Evolutionary conservation across 768 basidiomycete genomes (phyloP).

Genomic region (Russula virescens): DNA sequence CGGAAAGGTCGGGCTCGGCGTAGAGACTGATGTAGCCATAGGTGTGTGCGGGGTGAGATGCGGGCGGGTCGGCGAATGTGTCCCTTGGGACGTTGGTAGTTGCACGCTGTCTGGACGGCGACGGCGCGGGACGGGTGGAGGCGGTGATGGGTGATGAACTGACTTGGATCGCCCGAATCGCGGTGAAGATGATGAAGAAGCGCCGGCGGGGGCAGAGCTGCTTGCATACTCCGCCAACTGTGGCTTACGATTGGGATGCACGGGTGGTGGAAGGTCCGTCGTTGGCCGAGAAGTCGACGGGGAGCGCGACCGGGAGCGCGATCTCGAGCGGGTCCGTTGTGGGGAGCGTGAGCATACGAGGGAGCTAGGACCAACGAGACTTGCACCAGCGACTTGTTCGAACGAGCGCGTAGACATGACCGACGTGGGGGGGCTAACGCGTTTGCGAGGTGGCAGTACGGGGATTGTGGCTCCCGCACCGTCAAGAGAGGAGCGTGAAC

Average conservation of each 20-base stretch:
- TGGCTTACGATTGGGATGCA: constrained; percentile 49
- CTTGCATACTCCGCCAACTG: constrained; percentile 14
- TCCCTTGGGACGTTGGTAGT: constrained; percentile 27
- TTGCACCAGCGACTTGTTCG: constrained; percentile 41
- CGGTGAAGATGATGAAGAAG: constrained; percentile 27
- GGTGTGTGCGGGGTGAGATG: constrained; percentile 12
- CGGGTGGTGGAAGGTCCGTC: constrained; percentile 38
- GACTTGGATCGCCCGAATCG: constrained; percentile 52
- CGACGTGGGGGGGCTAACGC: constrained; percentile 32
- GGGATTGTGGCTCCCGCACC: constrained; percentile 29
- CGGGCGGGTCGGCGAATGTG: not conserved
- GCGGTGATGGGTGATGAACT: constrained; percentile 41
- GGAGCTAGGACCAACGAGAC: not conserved
- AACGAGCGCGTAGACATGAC: constrained; percentile 35
- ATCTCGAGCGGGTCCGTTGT: not conserved
- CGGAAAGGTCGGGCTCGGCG: constrained; percentile 19
- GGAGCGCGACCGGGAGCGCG: constrained; percentile 21
- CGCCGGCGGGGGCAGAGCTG: constrained; percentile 1
- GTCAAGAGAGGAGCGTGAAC: constrained; percentile 22
- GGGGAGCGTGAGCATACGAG: constrained; percentile 15
- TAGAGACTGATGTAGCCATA: constrained; percentile 3
- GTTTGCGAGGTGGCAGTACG: constrained; percentile 35
- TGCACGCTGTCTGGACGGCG: constrained; percentile 64
- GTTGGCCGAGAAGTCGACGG: constrained; percentile 34
- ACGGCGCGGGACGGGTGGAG: constrained; percentile 35